phyloP scores from a whole-genome alignment of 2,329 filamentous ascomycete species.

The Diaporthe vaccinii region DNA sequence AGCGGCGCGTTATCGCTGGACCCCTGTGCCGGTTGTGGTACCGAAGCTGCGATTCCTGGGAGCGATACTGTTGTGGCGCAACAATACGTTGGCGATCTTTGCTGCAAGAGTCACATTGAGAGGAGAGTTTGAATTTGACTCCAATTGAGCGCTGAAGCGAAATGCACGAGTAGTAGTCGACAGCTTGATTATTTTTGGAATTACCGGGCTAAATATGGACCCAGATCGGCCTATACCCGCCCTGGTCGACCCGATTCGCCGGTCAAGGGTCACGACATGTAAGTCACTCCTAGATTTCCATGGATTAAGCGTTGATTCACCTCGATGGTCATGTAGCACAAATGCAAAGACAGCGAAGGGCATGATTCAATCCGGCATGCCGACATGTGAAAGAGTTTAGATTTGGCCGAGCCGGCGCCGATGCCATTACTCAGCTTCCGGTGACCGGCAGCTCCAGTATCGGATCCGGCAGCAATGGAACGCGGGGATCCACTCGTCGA shows the following conservation, averaged over 20 bases:
- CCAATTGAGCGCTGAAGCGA: background rate
- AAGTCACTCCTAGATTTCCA: too few relatives aligned
- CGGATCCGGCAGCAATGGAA: slow-evolving; percentile 19
- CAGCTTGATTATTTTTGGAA: background rate
- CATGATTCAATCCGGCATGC: background rate
- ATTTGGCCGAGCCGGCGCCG: slow-evolving; percentile 30
- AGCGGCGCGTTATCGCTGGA: background rate
- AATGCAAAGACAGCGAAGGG: background rate
- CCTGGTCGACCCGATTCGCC: background rate
- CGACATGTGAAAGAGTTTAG: background rate
- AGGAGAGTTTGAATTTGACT: background rate
- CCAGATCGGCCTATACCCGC: background rate
- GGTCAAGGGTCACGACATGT: background rate
- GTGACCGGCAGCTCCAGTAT: slow-evolving; percentile 16
- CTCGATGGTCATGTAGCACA: background rate
- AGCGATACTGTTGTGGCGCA: background rate
- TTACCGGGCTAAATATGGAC: background rate
- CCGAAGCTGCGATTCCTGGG: background rate
- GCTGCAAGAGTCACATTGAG: background rate
- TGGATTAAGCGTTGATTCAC: background rate
- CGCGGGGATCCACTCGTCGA: slow-evolving; percentile 21
- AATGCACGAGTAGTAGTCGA: background rate
- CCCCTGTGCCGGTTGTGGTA: background rate
- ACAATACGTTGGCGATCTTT: background rate
- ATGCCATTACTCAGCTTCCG: slow-evolving; percentile 25